Evolutionary conservation across 164 flowering plant species (phyloP).

Genomic region (Kingdonia uniflora): DNA sequence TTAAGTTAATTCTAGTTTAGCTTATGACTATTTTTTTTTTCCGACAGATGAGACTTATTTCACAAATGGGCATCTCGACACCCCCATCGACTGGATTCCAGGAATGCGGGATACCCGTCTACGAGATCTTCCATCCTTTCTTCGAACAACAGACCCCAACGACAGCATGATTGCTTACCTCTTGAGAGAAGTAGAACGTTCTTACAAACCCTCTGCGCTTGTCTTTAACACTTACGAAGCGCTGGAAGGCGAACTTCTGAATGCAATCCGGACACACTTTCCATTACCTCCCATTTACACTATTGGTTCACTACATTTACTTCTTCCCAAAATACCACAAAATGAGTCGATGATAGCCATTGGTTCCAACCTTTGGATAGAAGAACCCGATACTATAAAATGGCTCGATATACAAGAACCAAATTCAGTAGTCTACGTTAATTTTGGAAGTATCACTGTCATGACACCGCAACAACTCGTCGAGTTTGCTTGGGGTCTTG

Average conservation of each 20-base stretch:
- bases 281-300: background rate
- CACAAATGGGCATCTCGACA: background rate
- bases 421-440: background rate
- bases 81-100: background rate
- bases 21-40: too few species aligned
- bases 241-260: background rate
- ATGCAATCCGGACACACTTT: background rate
- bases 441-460: slow-evolving; percentile 2
- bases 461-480: background rate
- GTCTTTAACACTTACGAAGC: background rate
- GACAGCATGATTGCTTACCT: background rate
- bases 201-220: background rate
- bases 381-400: background rate
- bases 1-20: too few species aligned
- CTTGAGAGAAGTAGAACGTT: background rate
- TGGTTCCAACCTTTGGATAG: slow-evolving; percentile 5
- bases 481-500: slow-evolving; percentile 5
- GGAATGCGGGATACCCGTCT: slow-evolving; percentile 1
- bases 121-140: background rate
- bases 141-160: background rate
- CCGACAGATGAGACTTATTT: background rate
- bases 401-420: background rate
- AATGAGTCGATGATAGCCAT: background rate
- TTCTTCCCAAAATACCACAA: background rate
- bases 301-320: background rate